These are phyloP conservation scores for Volvox africanus DNA, from an alignment of 139 green algal species.

Conservation along the genomic window DNA sequence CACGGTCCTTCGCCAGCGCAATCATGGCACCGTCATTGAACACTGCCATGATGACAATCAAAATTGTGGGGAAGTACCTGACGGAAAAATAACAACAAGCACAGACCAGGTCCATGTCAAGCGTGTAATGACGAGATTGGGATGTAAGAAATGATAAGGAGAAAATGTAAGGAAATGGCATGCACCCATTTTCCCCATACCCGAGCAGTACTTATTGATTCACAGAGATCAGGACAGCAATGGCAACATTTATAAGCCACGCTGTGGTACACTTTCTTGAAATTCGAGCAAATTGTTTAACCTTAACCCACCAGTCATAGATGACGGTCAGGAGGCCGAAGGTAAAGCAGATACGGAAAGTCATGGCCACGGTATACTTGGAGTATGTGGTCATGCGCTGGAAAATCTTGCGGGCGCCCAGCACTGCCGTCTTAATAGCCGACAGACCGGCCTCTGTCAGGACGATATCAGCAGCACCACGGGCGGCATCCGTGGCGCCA, in stretches of 20 bases:
- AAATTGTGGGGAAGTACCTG: slow-evolving; percentile 87
- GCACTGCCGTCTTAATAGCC: slow-evolving; percentile 81
- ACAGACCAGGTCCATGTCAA: too few relatives aligned
- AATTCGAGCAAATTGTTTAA: too few relatives aligned
- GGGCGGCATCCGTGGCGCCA: slow-evolving; percentile 84
- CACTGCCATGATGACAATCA: slow-evolving; percentile 90
- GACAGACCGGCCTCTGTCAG: slow-evolving; percentile 69
- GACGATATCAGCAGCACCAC: slow-evolving; percentile 87
- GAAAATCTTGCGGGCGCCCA: slow-evolving; percentile 90
- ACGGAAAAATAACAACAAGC: too few relatives aligned
- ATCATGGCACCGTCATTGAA: slow-evolving; percentile 95
- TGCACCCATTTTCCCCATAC: too few relatives aligned
- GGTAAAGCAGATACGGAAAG: slow-evolving; percentile 91
- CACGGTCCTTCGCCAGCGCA: slow-evolving; percentile 85
- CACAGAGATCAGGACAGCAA: too few relatives aligned
- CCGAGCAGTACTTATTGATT: too few relatives aligned
- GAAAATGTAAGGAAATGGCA: too few relatives aligned
- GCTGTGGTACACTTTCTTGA: too few relatives aligned
- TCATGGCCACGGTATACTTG: slow-evolving; percentile 91
- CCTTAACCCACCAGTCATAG: slow-evolving; percentile 81
- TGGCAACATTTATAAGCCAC: too few relatives aligned
- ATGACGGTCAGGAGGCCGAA: slow-evolving; percentile 88
- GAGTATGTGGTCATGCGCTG: slow-evolving; percentile 92
- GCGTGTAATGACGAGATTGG: too few relatives aligned
- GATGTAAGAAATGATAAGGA: too few relatives aligned